Base-by-base conservation (phyloP, 805 yeast species). In the Saccharomycopsis sp. region DNA sequence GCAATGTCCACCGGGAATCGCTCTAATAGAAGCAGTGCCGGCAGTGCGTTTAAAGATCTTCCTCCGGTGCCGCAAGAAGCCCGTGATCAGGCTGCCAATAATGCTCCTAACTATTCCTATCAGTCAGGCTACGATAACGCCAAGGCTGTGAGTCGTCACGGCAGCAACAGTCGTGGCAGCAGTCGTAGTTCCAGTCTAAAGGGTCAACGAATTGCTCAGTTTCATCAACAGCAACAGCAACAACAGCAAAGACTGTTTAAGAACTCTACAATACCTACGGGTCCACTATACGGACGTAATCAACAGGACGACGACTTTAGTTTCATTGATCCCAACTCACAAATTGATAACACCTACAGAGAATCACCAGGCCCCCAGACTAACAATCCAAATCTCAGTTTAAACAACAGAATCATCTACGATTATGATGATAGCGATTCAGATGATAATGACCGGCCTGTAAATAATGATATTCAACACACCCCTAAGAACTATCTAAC, bases 371-470 rank as follows among this genome's bases (percentile, higher is more conserved):
- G 42, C 29, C 49, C n/a, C 19, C 19, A 14, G 15, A 17, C 54
- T 54, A n/a, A 41, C 44, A 59, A 59, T 44, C 64, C 60, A 19
- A 62, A 62, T 50, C 55, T 59, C 8, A 57, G 59, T 53, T 53
- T 62, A 25, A 62, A 59, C 42, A 62, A 62, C 25, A 47, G 62
- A 41, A 59, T 62, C n/a, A 62, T 59, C 12, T 59, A 62, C 22
- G 62, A 62, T 47, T 59, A 59, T 41, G 62, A 62, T 23, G 62
- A 59, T 35, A 47, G 52, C 17, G 62, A 62, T 1, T 19, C 44
- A 22, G 55, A 59, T 23, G 20, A 19, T 49, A 56, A 52, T 52
- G 42, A 52, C 24, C 54, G n/a, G 23, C 25, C 3, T 12, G 25
- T 15, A 23, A 7, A 1, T 3, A 17, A 50, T 50, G 53, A 19